Evolutionary conservation across 1,139 yeast species (phyloP).

Genomic region (Taphrina wiesneri): DNA sequence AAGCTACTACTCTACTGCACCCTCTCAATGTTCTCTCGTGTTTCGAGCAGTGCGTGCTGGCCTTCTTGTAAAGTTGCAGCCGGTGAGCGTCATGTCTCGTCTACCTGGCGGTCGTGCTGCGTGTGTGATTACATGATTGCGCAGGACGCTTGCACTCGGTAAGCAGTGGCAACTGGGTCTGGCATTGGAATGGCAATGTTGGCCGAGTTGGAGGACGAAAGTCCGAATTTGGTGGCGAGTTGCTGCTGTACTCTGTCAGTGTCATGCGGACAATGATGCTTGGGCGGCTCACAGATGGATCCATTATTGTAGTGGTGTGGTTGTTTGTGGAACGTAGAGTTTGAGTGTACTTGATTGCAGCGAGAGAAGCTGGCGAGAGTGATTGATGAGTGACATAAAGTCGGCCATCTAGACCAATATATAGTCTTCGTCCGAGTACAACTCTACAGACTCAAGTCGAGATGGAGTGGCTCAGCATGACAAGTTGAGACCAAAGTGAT

Average conservation of each 20-base stretch:
- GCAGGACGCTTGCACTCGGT: neutral
- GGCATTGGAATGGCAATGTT: conserved; percentile 9
- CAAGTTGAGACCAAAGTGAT: neutral
- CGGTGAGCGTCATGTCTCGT: too few relatives aligned
- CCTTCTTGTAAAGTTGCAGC: too few relatives aligned
- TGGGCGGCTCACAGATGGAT: neutral
- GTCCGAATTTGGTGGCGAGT: neutral
- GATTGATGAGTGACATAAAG: neutral
- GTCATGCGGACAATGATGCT: neutral
- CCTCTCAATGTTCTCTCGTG: neutral
- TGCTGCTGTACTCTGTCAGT: neutral
- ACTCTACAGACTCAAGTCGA: neutral
- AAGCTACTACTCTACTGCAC: neutral
- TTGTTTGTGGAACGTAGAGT: neutral
- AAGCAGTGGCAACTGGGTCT: conserved; percentile 1
- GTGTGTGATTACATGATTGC: neutral
- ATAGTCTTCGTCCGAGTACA: neutral
- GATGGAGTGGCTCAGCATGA: neutral
- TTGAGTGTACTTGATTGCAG: too few relatives aligned
- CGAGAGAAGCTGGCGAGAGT: neutral
- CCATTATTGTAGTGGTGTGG: neutral
- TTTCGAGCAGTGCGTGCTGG: neutral
- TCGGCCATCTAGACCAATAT: neutral
- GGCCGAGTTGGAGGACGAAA: neutral
- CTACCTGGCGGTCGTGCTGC: neutral